Conservation (phyloP, 306 rosid genomes). For the Luffa acutangula region DNA sequence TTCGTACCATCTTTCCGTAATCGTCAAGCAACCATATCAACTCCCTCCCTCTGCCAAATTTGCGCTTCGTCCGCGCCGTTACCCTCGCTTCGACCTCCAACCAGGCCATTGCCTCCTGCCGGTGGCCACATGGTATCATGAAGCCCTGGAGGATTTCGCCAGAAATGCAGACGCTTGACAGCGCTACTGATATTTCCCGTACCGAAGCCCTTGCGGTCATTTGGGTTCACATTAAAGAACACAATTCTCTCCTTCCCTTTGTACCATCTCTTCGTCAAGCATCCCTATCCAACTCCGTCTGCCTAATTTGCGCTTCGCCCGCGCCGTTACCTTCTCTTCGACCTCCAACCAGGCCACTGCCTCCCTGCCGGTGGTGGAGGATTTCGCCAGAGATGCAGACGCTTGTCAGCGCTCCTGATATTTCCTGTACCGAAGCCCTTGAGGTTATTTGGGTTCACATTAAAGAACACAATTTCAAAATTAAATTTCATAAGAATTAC, state of each 20-base stretch:
- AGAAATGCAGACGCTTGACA: constrained; percentile 72
- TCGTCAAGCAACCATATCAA: constrained; percentile 5
- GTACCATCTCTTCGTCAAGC: neutral
- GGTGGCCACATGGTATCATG: constrained; percentile 65
- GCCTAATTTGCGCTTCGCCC: constrained; percentile 22
- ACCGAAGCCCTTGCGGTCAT: constrained; percentile 75
- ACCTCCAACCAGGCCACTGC: constrained; percentile 41
- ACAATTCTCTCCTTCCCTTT: constrained; percentile 19
- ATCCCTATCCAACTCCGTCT: constrained; percentile 2
- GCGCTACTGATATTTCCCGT: constrained; percentile 70
- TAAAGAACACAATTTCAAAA: neutral
- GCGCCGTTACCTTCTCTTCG: constrained; percentile 31
- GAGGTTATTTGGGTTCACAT: no score
- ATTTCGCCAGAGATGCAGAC: constrained; percentile 80
- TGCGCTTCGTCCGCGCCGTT: constrained; percentile 26
- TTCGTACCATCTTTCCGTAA: no score
- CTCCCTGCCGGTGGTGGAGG: constrained; percentile 26
- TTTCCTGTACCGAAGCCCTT: constrained; percentile 75
- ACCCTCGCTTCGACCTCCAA: constrained; percentile 44
- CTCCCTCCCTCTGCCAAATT: constrained; percentile 5
- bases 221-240: constrained; percentile 86
- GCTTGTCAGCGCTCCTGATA: constrained; percentile 59
- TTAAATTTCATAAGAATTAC: neutral
- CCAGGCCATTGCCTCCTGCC: constrained; percentile 27
- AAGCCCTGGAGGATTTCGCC: constrained; percentile 60